Percentiles rank a stretch among this genome's conserved stretches.
Evolutionary conservation across 1,284 basidiomycete species (phyloP).

Genomic region (Neonothopanus nambi): DNA sequence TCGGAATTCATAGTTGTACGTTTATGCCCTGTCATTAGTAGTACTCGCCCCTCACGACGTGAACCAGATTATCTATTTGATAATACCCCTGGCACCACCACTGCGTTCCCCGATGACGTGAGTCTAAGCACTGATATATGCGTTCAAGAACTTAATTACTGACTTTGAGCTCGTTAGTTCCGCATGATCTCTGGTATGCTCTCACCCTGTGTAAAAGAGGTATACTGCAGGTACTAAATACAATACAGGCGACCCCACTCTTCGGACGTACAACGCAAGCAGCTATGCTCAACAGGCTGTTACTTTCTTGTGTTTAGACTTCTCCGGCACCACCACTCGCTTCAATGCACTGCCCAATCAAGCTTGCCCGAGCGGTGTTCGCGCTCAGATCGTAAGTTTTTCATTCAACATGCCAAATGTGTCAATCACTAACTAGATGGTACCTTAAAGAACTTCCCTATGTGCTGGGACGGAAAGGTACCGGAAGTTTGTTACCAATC

Average conservation of each 20-base stretch:
- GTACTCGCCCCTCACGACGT: background rate
- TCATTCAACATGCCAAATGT: background rate
- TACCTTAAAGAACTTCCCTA: constrained; percentile 34
- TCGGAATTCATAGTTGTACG: constrained; percentile 28
- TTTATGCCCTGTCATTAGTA: background rate
- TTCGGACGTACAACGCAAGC: constrained; percentile 34
- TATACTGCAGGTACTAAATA: background rate
- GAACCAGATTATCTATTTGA: constrained; percentile 27
- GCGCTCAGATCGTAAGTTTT: constrained; percentile 38
- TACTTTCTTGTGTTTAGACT: constrained; percentile 42
- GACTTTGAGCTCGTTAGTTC: constrained; percentile 17
- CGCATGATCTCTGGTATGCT: constrained; percentile 39
- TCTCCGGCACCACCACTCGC: constrained; percentile 26
- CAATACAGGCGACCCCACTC: constrained; percentile 30
- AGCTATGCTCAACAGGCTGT: constrained; percentile 40
- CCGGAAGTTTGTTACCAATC: background rate
- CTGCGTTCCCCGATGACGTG: constrained; percentile 29
- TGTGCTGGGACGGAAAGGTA: constrained; percentile 42
- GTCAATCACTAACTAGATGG: no score
- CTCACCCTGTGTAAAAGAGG: background rate
- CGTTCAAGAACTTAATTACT: background rate
- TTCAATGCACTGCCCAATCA: constrained; percentile 27
- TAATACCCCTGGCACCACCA: constrained; percentile 23
- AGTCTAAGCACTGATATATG: constrained; percentile 4
- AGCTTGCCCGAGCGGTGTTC: constrained; percentile 39